phyloP scores from a whole-genome alignment of 2,329 filamentous ascomycete species.

The Cordyceps pruinosa region DNA sequence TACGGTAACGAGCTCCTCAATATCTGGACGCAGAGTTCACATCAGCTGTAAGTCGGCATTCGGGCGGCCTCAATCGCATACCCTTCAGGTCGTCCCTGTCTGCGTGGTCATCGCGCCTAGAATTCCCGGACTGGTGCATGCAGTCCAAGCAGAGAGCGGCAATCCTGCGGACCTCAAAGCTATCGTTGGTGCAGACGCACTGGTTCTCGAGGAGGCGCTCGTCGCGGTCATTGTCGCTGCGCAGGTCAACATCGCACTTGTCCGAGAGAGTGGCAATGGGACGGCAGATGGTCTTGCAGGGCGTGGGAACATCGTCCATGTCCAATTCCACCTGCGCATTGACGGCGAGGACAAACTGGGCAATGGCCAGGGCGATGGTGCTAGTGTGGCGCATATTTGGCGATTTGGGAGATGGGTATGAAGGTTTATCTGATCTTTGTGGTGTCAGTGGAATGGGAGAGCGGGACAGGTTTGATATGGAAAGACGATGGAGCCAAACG shows the following conservation, averaged over 20 bases:
- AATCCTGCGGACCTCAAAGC: slow-evolving; percentile 31
- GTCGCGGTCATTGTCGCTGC: slow-evolving; percentile 23
- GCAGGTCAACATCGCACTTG: slow-evolving; percentile 28
- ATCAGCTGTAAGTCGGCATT: not conserved
- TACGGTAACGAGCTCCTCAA: slow-evolving; percentile 1
- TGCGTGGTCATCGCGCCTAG: not conserved
- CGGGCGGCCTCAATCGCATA: not conserved
- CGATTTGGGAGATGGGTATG: not conserved
- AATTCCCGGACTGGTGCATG: slow-evolving; percentile 1
- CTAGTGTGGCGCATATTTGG: not conserved
- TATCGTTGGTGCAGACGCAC: slow-evolving; percentile 35
- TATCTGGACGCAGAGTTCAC: not conserved
- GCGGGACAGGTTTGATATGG: not conserved
- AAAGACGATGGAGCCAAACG: not conserved
- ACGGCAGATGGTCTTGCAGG: slow-evolving; percentile 29
- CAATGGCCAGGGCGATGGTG: not conserved
- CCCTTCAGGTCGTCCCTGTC: not conserved
- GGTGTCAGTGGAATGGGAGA: not conserved
- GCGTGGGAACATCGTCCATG: slow-evolving; percentile 26
- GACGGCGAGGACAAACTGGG: not conserved
- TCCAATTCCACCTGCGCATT: slow-evolving; percentile 28
- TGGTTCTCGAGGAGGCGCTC: slow-evolving; percentile 31
- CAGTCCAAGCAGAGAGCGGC: slow-evolving; percentile 18
- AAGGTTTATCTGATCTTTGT: not conserved
- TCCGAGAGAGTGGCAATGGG: slow-evolving; percentile 30